Percentiles rank a stretch among this genome's conserved stretches.
These are phyloP conservation scores for Moringa oleifera DNA, from an alignment of 345 rosid species.

Conservation along the genomic window DNA sequence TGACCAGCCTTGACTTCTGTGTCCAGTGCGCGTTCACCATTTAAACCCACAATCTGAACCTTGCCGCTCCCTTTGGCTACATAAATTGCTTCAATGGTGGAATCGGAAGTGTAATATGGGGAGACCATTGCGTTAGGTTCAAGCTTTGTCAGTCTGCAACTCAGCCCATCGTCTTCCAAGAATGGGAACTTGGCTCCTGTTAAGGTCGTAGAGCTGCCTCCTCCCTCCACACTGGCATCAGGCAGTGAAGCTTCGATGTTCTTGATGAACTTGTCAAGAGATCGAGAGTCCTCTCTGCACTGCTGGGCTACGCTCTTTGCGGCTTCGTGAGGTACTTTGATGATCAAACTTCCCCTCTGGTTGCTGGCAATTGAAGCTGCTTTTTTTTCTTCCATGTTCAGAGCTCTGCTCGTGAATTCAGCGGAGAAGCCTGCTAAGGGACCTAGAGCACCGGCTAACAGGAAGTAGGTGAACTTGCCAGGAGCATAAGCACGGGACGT, in stretches of 20 bases:
- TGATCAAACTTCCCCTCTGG: conserved; percentile 16
- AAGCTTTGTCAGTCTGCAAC: conserved; percentile 7
- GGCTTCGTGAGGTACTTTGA: conserved; percentile 19
- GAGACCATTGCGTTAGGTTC: conserved; percentile 21
- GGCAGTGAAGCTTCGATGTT: conserved; percentile 12
- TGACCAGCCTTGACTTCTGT: conserved; percentile 19
- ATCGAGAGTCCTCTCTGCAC: not conserved
- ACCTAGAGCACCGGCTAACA: conserved; percentile 16
- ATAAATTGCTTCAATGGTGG: conserved; percentile 8
- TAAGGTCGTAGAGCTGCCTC: conserved; percentile 15
- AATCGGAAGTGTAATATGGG: conserved; percentile 6
- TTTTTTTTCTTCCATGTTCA: conserved; percentile 1
- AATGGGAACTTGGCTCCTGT: conserved; percentile 7
- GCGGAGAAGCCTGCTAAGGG: conserved; percentile 23
- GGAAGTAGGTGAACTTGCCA: conserved; percentile 30
- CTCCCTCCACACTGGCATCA: conserved; percentile 7
- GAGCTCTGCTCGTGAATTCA: conserved; percentile 15
- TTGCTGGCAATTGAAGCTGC: conserved; percentile 15
- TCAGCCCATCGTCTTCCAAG: conserved; percentile 25
- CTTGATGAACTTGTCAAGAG: not conserved
- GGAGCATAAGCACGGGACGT: conserved; percentile 19
- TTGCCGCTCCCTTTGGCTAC: conserved; percentile 19
- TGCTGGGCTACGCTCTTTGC: conserved; percentile 10
- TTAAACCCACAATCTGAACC: conserved; percentile 23
- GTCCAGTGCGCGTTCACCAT: conserved; percentile 22